A percentile compares a stretch with the other conserved stretches of the same genome.
phyloP scores from a whole-genome alignment of 1,139 yeast species.

The Pichia cactophila region DNA sequence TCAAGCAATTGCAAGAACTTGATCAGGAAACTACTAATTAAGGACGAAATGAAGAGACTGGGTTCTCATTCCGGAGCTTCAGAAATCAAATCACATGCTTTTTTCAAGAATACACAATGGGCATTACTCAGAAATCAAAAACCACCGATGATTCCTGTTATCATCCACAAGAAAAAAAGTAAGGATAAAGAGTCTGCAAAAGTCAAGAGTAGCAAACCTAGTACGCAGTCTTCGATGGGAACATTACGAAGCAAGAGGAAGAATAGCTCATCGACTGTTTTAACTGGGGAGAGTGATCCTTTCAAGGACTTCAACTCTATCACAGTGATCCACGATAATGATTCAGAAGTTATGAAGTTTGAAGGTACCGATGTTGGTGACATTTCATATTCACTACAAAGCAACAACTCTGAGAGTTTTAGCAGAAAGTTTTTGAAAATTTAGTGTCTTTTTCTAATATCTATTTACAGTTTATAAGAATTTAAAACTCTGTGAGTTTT shows the following conservation, averaged over 20 bases:
- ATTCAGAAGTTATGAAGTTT: constrained; percentile 38
- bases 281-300: constrained; percentile 49
- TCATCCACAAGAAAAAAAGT: constrained; percentile 40
- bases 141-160: constrained; percentile 91
- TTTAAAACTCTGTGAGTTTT: constrained; percentile 5
- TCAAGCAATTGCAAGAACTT: constrained; percentile 72
- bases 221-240: constrained; percentile 25
- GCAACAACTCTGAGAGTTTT: constrained; percentile 16
- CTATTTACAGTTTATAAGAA: background rate
- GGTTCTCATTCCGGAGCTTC: constrained; percentile 94
- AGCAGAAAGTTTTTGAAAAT: constrained; percentile 23
- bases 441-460: constrained; percentile 11
- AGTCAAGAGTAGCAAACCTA: constrained; percentile 15
- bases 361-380: constrained; percentile 54
- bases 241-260: constrained; percentile 32
- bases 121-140: constrained; percentile 84
- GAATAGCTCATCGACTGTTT: constrained; percentile 31
- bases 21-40: constrained; percentile 72
- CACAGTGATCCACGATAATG: constrained; percentile 65
- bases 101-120: constrained; percentile 91
- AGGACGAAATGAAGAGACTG: constrained; percentile 79
- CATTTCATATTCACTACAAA: constrained; percentile 47
- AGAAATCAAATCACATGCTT: constrained; percentile 83
- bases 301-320: constrained; percentile 85
- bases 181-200: constrained; percentile 1